A percentile compares a stretch with the other conserved stretches of the same genome.
Evolutionary conservation across 495 filamentous ascomycete genomes (phyloP).

Genomic region (Trichoderma asperelloides): DNA sequence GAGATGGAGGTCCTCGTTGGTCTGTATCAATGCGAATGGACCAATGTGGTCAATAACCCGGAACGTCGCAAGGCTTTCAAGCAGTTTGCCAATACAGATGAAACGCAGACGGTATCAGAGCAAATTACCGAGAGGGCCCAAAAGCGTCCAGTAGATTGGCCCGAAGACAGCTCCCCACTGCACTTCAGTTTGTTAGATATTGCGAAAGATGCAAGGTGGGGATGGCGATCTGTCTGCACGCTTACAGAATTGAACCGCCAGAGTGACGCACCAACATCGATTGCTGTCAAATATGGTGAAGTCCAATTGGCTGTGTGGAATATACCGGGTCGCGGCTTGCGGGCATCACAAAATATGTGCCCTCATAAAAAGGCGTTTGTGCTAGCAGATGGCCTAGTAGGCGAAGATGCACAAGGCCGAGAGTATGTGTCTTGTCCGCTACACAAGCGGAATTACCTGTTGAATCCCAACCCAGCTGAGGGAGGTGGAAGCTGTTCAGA

Average conservation of each 20-base stretch:
- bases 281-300: slow-evolving; percentile 77
- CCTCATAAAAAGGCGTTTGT: slow-evolving; percentile 92
- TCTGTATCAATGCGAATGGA: slow-evolving; percentile 95
- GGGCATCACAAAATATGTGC: slow-evolving; percentile 97
- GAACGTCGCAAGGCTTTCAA: slow-evolving; percentile 62
- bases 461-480: slow-evolving; percentile 29
- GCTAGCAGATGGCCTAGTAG: slow-evolving; percentile 77
- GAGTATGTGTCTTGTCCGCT: slow-evolving; percentile 66
- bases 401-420: slow-evolving; percentile 58
- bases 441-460: slow-evolving; percentile 88
- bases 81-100: slow-evolving; percentile 82
- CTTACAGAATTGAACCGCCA: slow-evolving; percentile 58
- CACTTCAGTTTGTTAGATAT: slow-evolving; percentile 55
- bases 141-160: slow-evolving; percentile 73
- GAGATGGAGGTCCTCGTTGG: slow-evolving; percentile 87
- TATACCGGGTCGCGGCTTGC: slow-evolving; percentile 63
- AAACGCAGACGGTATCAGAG: slow-evolving; percentile 62
- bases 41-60: slow-evolving; percentile 67
- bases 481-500: slow-evolving; percentile 74
- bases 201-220: slow-evolving; percentile 55
- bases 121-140: slow-evolving; percentile 57
- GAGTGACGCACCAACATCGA: slow-evolving; percentile 57
- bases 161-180: slow-evolving; percentile 40
- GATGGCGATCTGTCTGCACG: slow-evolving; percentile 71
- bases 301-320: slow-evolving; percentile 91